A percentile compares a stretch with the other conserved stretches of the same genome.
Evolutionary conservation across 306 rosid genomes (phyloP).

Genomic region (Quercus berberidifolia): DNA sequence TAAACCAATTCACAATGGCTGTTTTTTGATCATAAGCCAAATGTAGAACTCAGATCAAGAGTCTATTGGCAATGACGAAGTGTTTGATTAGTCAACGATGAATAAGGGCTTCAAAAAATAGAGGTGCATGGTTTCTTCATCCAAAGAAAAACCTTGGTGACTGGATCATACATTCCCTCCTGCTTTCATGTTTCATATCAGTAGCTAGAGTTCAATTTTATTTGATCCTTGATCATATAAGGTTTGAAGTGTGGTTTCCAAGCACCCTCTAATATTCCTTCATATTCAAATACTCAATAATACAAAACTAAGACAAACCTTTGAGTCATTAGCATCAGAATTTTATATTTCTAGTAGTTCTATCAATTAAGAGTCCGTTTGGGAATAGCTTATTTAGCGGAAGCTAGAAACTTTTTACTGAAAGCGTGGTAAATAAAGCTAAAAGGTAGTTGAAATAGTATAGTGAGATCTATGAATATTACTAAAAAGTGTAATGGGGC

Average conservation of each 20-base stretch:
- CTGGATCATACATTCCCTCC: not conserved
- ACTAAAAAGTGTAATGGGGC: too few species aligned
- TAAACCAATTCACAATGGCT: not conserved
- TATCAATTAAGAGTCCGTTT: not conserved
- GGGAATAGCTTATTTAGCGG: accelerated
- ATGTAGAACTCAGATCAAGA: not conserved
- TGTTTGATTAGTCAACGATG: not conserved
- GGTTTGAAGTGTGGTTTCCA: not conserved
- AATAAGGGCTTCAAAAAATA: not conserved
- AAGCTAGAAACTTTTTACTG: too few species aligned
- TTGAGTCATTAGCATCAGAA: not conserved
- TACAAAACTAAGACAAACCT: not conserved
- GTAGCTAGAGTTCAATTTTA: not conserved
- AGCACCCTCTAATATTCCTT: not conserved
- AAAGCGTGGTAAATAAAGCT: accelerated
- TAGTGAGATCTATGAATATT: accelerated
- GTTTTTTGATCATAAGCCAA: not conserved
- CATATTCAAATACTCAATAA: not conserved
- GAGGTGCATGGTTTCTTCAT: not conserved
- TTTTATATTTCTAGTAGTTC: not conserved
- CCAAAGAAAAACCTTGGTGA: not conserved
- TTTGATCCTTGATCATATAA: not conserved
- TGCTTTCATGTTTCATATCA: not conserved
- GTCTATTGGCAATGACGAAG: not conserved
- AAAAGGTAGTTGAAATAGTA: too few species aligned